A percentile compares a stretch with the other conserved stretches of the same genome.
These are phyloP conservation scores for Boletus rex-veris DNA, from an alignment of 768 basidiomycete species.

Conservation along the genomic window DNA sequence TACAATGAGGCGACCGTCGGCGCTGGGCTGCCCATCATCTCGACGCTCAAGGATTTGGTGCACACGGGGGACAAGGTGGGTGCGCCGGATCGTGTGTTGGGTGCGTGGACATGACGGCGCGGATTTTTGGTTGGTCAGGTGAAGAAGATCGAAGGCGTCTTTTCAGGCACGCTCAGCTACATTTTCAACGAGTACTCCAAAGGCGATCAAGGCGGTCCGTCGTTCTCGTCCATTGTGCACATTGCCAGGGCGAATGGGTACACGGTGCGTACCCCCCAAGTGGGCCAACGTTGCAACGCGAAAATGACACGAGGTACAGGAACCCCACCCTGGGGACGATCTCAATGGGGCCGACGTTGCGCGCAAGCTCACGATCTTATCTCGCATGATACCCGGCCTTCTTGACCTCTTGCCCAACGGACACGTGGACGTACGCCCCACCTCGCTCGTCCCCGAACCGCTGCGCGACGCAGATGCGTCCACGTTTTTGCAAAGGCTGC, in stretches of 20 bases:
- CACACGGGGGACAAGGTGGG: conserved; percentile 87
- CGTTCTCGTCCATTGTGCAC: conserved; percentile 87
- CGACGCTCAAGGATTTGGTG: conserved; percentile 88
- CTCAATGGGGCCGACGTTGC: conserved; percentile 97
- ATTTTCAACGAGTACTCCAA: conserved; percentile 97
- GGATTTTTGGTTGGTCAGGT: conserved; percentile 42
- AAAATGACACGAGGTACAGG: conserved; percentile 48
- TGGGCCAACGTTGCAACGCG: background rate
- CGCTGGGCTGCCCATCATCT: conserved; percentile 90
- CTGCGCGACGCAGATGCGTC: conserved; percentile 74
- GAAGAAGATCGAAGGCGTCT: conserved; percentile 92
- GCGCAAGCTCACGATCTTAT: conserved; percentile 93
- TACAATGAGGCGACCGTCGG: conserved; percentile 92
- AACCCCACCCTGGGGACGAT: conserved; percentile 97
- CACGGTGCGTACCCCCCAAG: conserved; percentile 53
- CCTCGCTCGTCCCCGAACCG: conserved; percentile 79
- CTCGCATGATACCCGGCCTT: conserved; percentile 61
- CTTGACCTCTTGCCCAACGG: conserved; percentile 64
- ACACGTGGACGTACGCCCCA: conserved; percentile 74
- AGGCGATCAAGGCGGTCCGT: conserved; percentile 59
- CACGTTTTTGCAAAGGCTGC: conserved; percentile 76
- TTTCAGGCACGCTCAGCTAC: conserved; percentile 97
- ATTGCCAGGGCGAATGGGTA: conserved; percentile 90
- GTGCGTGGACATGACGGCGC: background rate
- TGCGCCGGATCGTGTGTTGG: background rate